A percentile compares a stretch with the other conserved stretches of the same genome.
Evolutionary conservation across 2,329 filamentous ascomycete genomes (phyloP).

Genomic region (Monosporascus sp.): DNA sequence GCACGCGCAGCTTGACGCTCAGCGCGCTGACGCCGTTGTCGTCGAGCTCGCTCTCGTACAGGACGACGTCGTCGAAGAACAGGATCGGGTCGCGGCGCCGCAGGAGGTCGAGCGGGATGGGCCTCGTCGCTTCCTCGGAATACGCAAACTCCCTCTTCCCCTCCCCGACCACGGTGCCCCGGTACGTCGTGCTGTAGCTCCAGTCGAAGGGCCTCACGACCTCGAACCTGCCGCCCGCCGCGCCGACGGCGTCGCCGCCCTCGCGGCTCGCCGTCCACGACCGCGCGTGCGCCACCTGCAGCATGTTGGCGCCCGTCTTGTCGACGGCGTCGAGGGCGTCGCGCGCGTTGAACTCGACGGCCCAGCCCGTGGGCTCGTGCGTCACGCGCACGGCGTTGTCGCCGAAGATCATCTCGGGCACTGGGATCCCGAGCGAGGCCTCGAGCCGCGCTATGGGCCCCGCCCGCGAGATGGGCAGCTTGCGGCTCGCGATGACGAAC

Average conservation of each 20-base stretch:
- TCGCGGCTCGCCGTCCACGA: slow-evolving; percentile 70
- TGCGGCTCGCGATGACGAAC: slow-evolving; percentile 76
- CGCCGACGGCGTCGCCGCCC: slow-evolving; percentile 71
- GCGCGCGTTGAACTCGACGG: slow-evolving; percentile 73
- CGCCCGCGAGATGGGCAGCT: slow-evolving; percentile 91
- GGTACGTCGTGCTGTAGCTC: slow-evolving; percentile 90
- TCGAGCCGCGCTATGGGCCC: slow-evolving; percentile 84
- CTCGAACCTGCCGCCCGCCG: slow-evolving; percentile 70
- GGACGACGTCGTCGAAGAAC: slow-evolving; percentile 92
- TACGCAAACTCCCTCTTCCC: no score
- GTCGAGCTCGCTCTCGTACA: slow-evolving; percentile 96
- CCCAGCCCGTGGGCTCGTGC: slow-evolving; percentile 72
- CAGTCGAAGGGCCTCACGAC: slow-evolving; percentile 96
- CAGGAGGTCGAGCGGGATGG: slow-evolving; percentile 80
- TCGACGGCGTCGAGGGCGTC: slow-evolving; percentile 88
- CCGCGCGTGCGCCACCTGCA: slow-evolving; percentile 87
- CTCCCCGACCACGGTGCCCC: slow-evolving; percentile 54
- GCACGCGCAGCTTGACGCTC: slow-evolving; percentile 87
- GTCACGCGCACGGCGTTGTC: slow-evolving; percentile 79
- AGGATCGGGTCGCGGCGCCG: slow-evolving; percentile 87
- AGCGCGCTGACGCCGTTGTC: slow-evolving; percentile 93
- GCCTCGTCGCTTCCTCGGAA: slow-evolving; percentile 23
- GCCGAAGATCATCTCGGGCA: slow-evolving; percentile 99
- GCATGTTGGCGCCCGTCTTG: slow-evolving; percentile 86
- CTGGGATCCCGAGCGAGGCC: slow-evolving; percentile 71